Percentiles rank a stretch among this genome's conserved stretches.
These are phyloP conservation scores for Warburgia ugandensis DNA, from an alignment of 164 flowering plant genomes.

Conservation along the genomic window DNA sequence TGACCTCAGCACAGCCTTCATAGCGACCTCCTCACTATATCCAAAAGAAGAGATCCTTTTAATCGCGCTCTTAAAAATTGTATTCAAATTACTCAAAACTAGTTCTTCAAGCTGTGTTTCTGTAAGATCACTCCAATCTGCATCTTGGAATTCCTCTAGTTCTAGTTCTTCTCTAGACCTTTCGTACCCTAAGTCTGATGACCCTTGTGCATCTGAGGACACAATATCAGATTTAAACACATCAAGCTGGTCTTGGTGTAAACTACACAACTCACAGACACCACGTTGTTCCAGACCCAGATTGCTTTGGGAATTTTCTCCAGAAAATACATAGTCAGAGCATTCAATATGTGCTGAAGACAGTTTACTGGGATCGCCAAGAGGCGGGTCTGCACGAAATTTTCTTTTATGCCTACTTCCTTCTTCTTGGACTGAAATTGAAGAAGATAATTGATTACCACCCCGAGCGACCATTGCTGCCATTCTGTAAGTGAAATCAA, in stretches of 20 bases:
- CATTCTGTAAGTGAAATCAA: no score
- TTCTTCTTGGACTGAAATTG: constrained; percentile 50
- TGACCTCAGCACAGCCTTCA: constrained; percentile 67
- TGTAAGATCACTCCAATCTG: constrained; percentile 82
- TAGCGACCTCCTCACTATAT: constrained; percentile 68
- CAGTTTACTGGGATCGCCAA: constrained; percentile 40
- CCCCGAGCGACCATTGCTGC: constrained; percentile 63
- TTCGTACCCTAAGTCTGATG: constrained; percentile 32
- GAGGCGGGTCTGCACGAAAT: constrained; percentile 73
- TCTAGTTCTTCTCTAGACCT: constrained; percentile 39
- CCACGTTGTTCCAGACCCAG: constrained; percentile 31
- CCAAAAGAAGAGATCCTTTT: constrained; percentile 72
- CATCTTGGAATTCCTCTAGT: constrained; percentile 47
- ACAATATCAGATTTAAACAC: constrained; percentile 49
- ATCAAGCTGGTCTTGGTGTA: constrained; percentile 38
- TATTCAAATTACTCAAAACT: constrained; percentile 61
- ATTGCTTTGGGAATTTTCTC: constrained; percentile 39
- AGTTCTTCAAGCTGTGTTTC: constrained; percentile 83
- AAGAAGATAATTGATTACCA: constrained; percentile 36
- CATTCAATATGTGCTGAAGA: constrained; percentile 61
- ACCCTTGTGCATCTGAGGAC: no score
- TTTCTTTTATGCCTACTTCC: constrained; percentile 92
- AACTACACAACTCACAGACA: constrained; percentile 50
- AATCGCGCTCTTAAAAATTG: constrained; percentile 72
- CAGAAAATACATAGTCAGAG: no score